phyloP scores from a whole-genome alignment of 305 asterid species.

The Ilex paraguariensis region DNA sequence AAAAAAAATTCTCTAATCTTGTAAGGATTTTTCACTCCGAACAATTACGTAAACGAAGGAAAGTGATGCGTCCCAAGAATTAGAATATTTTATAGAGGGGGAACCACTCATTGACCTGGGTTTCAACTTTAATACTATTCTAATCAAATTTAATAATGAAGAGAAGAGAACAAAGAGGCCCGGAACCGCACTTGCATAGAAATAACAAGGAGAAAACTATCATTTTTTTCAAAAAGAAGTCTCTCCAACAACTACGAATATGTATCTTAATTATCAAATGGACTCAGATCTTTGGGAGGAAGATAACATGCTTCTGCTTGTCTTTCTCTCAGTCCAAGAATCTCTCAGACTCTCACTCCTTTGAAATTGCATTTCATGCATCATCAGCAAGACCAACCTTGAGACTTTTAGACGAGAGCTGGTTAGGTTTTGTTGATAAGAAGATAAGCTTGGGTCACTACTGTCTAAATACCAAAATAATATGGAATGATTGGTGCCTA shows the following conservation, averaged over 20 bases:
- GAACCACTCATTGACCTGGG: conserved; percentile 59
- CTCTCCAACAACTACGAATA: not conserved
- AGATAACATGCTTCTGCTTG: conserved; percentile 62
- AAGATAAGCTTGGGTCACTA: no score
- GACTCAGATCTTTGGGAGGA: conserved; percentile 64
- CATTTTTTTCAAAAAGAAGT: conserved; percentile 38
- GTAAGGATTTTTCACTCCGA: no score
- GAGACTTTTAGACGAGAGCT: conserved; percentile 19
- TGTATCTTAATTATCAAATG: conserved; percentile 19
- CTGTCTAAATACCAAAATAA: no score
- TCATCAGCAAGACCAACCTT: conserved; percentile 48
- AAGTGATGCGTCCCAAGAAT: conserved; percentile 13
- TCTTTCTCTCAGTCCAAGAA: conserved; percentile 53
- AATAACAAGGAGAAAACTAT: conserved; percentile 58
- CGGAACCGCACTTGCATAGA: conserved; percentile 58
- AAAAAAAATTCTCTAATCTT: no score
- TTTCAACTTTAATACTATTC: conserved; percentile 30
- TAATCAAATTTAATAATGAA: conserved; percentile 11
- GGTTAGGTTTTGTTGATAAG: conserved; percentile 13
- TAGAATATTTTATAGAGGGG: conserved; percentile 16
- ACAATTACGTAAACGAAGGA: no score
- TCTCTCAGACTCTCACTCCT: conserved; percentile 45
- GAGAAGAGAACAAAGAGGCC: conserved; percentile 33
- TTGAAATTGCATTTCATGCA: conserved; percentile 58
- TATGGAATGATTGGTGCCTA: no score